Conservation (phyloP, 2,329 filamentous ascomycete genomes). For the Fusarium cyanostomum region DNA sequence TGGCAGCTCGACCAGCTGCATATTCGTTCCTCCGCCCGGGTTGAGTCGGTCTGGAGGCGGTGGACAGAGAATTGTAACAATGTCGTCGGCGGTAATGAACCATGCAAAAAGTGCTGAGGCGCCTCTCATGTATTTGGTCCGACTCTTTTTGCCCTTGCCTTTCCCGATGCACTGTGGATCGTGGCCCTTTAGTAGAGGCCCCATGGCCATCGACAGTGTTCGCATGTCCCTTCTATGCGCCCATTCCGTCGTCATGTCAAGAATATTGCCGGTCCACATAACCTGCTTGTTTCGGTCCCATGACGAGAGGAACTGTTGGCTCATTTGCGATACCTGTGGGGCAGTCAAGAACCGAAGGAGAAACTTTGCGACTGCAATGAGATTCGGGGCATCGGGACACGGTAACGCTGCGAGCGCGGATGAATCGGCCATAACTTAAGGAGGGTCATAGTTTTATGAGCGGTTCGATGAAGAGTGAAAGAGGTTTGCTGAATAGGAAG, state of each 20-base stretch:
- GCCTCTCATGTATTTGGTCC: constrained; percentile 28
- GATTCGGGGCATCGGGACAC: background rate
- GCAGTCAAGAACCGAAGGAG: background rate
- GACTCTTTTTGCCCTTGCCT: background rate
- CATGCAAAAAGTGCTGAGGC: constrained; percentile 34
- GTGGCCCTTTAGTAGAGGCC: constrained; percentile 14
- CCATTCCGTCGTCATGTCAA: constrained; percentile 22
- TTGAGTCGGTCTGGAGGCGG: constrained; percentile 31
- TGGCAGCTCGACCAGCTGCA: constrained; percentile 28
- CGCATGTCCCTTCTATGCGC: constrained; percentile 19
- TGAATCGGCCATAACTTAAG: background rate
- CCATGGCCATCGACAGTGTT: constrained; percentile 30
- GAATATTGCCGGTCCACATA: constrained; percentile 31
- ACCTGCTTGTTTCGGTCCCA: constrained; percentile 18
- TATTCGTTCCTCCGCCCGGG: constrained; percentile 17
- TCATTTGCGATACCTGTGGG: background rate
- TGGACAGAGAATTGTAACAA: constrained; percentile 19
- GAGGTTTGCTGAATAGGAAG: too few relatives aligned
- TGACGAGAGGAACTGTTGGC: background rate
- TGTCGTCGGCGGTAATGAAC: constrained; percentile 14
- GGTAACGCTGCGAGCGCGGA: background rate
- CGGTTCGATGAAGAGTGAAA: too few relatives aligned
- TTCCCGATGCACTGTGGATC: background rate
- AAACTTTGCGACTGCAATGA: background rate
- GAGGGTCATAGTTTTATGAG: too few relatives aligned